phyloP scores from a whole-genome alignment of 495 filamentous ascomycete species.

The Clavariopsis aquatica region DNA sequence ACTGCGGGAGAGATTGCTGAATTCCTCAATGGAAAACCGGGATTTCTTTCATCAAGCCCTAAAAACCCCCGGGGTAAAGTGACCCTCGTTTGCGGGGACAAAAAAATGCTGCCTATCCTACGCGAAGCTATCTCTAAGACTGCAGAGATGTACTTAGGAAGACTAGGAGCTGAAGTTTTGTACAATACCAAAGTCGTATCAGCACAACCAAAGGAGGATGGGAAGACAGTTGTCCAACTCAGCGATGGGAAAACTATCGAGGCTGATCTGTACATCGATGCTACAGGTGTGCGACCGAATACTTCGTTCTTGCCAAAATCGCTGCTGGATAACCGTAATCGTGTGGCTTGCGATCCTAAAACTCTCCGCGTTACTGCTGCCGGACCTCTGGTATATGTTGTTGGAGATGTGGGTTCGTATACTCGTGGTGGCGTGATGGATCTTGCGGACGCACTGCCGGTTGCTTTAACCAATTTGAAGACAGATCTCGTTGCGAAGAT shows the following conservation, averaged over 20 bases:
- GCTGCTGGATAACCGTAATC: slow-evolving; percentile 45
- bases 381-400: slow-evolving; percentile 52
- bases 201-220: slow-evolving; percentile 23
- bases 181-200: slow-evolving; percentile 52
- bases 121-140: slow-evolving; percentile 44
- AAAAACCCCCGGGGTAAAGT: slow-evolving; percentile 46
- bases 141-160: slow-evolving; percentile 49
- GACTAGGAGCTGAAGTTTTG: slow-evolving; percentile 48
- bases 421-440: slow-evolving; percentile 47
- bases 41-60: slow-evolving; percentile 26
- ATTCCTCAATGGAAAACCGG: slow-evolving; percentile 37
- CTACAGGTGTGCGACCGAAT: slow-evolving; percentile 51
- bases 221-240: slow-evolving; percentile 42
- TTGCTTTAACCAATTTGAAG: slow-evolving; percentile 53
- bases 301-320: slow-evolving; percentile 47
- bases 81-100: slow-evolving; percentile 48
- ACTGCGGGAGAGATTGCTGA: slow-evolving; percentile 55
- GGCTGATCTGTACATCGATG: slow-evolving; percentile 56
- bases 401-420: slow-evolving; percentile 49
- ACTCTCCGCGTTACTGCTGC: slow-evolving; percentile 53
- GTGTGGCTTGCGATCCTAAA: slow-evolving; percentile 47
- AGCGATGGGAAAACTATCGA: slow-evolving; percentile 45
- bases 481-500: slow-evolving; percentile 45
- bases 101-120: slow-evolving; percentile 52
- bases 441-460: slow-evolving; percentile 48